Conservation (phyloP, 352 stramenopile species). For the Thalassiosira tumida region DNA sequence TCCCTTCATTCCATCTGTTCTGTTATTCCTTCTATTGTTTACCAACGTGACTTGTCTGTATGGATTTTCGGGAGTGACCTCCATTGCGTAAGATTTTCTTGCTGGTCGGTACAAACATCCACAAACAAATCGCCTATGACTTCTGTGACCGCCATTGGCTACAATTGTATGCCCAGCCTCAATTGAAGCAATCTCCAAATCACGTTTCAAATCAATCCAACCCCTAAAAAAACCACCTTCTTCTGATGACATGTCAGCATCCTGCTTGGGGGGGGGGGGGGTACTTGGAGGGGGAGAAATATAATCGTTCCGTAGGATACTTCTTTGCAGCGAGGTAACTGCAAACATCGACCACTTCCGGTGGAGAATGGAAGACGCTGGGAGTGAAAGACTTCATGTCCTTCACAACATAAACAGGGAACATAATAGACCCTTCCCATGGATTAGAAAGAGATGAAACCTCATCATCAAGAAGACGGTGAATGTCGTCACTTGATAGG, state of each 20-base stretch:
- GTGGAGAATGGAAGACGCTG: background rate
- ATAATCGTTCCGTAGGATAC: background rate
- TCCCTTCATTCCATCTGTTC: background rate
- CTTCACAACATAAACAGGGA: too few species aligned
- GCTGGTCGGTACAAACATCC: background rate
- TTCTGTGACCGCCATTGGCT: background rate
- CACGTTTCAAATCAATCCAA: background rate
- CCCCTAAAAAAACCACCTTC: background rate
- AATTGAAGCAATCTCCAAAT: background rate
- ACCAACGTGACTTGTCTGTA: background rate
- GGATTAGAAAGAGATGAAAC: too few species aligned
- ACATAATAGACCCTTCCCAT: too few species aligned
- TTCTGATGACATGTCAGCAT: background rate
- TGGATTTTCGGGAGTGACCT: background rate
- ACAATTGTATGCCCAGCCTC: slow-evolving; percentile 1
- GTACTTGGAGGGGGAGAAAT: background rate
- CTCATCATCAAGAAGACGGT: too few species aligned
- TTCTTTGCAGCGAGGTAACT: background rate
- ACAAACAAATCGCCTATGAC: background rate
- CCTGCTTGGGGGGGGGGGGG: background rate
- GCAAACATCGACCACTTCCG: background rate
- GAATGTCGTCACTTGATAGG: too few species aligned
- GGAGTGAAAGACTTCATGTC: too few species aligned
- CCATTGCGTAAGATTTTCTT: background rate
- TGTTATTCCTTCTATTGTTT: slow-evolving; percentile 9